phyloP scores from a whole-genome alignment of 2,329 filamentous ascomycete genomes.

The Xylariaceae sp. region DNA sequence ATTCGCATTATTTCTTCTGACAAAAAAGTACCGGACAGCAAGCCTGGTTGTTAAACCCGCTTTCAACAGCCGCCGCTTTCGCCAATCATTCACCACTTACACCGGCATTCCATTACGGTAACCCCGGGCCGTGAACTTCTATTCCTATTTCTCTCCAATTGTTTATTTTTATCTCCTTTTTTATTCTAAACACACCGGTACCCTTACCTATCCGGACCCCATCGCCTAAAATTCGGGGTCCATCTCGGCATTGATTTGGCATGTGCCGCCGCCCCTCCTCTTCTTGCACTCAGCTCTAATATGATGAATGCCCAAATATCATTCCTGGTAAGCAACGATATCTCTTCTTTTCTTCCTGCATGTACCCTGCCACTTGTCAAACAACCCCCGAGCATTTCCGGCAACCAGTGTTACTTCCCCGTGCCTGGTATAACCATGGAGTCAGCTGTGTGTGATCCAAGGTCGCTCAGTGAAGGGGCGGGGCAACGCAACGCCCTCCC shows the following conservation, averaged over 20 bases:
- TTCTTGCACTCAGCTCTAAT: constrained; percentile 20
- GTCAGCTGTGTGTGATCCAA: background rate
- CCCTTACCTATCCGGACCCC: constrained; percentile 17
- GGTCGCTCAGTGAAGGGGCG: background rate
- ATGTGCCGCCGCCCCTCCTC: constrained; percentile 6
- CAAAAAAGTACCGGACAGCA: constrained; percentile 7
- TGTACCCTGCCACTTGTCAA: background rate
- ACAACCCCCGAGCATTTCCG: too few species aligned
- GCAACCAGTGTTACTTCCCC: background rate
- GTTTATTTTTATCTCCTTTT: constrained; percentile 10
- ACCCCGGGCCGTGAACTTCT: constrained; percentile 21
- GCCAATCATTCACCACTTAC: constrained; percentile 23
- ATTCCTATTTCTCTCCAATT: background rate
- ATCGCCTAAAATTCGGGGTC: constrained; percentile 25
- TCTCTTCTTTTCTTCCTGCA: background rate
- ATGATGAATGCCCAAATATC: constrained; percentile 35
- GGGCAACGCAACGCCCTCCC: background rate
- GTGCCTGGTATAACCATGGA: background rate
- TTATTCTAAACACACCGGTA: background rate
- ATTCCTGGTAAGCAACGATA: constrained; percentile 30
- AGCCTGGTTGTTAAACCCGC: constrained; percentile 1
- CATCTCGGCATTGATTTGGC: constrained; percentile 20
- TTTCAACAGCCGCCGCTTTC: constrained; percentile 6
- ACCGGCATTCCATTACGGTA: constrained; percentile 13
- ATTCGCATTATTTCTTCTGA: background rate